phyloP scores from a whole-genome alignment of 2,329 filamentous ascomycete species.

The Fusarium oligoseptatum region DNA sequence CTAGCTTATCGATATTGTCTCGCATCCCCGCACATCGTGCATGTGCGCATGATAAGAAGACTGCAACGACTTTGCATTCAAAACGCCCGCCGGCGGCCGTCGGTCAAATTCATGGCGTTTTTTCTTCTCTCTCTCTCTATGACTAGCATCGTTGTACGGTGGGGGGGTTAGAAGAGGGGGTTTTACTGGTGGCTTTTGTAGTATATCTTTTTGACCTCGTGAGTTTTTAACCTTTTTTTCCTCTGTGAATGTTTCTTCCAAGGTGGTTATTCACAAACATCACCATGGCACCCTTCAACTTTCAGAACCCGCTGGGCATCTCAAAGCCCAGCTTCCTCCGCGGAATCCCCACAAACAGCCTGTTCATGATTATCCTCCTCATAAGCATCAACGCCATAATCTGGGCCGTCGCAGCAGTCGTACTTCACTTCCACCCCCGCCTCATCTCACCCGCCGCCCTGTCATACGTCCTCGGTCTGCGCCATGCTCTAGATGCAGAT shows the following conservation, averaged over 20 bases:
- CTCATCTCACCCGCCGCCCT: conserved; percentile 86
- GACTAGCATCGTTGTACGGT: not conserved
- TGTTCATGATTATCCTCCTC: conserved; percentile 66
- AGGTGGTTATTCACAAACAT: not conserved
- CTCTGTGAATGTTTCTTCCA: not conserved
- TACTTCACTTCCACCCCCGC: conserved; percentile 66
- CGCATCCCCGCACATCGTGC: not conserved
- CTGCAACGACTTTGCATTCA: not conserved
- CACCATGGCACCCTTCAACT: conserved; percentile 40
- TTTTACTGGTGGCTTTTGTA: not conserved
- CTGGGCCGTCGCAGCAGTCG: conserved; percentile 67
- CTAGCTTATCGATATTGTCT: not conserved
- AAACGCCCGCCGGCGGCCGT: not conserved
- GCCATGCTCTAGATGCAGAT: conserved; percentile 98
- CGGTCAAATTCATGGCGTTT: conserved; percentile 1
- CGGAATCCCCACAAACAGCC: conserved; percentile 50
- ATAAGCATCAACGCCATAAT: conserved; percentile 65
- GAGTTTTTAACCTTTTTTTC: not conserved
- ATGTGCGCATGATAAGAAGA: not conserved
- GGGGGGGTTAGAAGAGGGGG: not conserved
- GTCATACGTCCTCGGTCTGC: conserved; percentile 88
- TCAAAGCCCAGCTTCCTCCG: conserved; percentile 50
- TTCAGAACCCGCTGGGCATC: conserved; percentile 15
- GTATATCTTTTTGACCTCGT: not conserved
- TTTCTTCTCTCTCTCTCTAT: not conserved